Evolutionary conservation across 2,329 filamentous ascomycete species (phyloP).

Genomic region (Tolypocladium endophyticum): DNA sequence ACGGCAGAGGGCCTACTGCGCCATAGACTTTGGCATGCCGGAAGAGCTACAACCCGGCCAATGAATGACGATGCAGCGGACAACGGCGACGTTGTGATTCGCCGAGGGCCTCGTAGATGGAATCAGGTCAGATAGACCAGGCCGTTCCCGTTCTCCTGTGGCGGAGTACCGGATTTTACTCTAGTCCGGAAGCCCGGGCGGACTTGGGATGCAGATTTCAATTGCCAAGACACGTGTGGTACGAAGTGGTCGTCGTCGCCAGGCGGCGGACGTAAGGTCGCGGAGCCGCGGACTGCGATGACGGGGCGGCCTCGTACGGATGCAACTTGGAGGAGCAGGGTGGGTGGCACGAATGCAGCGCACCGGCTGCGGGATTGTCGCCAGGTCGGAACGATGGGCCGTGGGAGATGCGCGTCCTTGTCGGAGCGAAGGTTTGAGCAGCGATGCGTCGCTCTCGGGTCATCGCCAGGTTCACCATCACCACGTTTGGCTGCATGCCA

Average conservation of each 20-base stretch:
- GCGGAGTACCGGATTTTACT: not conserved
- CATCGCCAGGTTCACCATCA: too few species aligned
- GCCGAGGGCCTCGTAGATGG: not conserved
- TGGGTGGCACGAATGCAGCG: not conserved
- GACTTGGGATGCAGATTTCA: not conserved
- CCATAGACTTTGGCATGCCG: not conserved
- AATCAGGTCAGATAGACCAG: not conserved
- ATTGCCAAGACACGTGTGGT: not conserved
- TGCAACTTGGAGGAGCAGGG: not conserved
- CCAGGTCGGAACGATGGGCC: not conserved
- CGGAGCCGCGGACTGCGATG: too few species aligned
- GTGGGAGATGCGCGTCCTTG: too few species aligned
- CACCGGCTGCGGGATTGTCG: not conserved
- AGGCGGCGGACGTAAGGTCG: too few species aligned
- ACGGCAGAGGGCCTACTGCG: not conserved
- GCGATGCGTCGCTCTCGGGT: too few species aligned
- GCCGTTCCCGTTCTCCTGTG: not conserved
- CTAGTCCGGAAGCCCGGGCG: not conserved
- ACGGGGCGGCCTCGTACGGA: not conserved
- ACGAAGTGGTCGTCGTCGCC: not conserved
- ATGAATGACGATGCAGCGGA: not conserved
- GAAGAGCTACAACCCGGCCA: not conserved
- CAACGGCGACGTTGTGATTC: not conserved
- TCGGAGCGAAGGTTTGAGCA: too few species aligned
- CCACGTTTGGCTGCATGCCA: not conserved